phyloP scores from a whole-genome alignment of 2,329 filamentous ascomycete species.

The Pseudogymnoascus sp. region DNA sequence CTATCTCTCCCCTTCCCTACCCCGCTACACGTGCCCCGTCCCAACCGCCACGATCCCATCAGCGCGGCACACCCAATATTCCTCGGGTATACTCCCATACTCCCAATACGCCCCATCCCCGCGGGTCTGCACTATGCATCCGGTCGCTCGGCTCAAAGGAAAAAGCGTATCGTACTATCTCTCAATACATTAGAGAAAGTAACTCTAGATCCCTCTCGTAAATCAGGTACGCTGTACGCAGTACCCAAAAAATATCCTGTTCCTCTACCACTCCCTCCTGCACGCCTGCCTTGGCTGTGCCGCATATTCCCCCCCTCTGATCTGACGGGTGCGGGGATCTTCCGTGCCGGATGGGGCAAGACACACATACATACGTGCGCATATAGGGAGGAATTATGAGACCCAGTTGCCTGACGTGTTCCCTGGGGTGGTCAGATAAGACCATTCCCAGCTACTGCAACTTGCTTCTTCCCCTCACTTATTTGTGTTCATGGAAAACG shows the following conservation, averaged over 20 bases:
- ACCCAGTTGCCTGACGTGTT: background rate
- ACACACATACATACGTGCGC: background rate
- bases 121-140: background rate
- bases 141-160: background rate
- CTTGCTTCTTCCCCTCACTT: background rate
- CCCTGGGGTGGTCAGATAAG: background rate
- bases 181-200: background rate
- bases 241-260: background rate
- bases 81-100: background rate
- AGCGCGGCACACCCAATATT: background rate
- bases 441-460: background rate
- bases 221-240: background rate
- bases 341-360: background rate
- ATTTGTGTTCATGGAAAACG: too few species aligned
- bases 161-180: too few species aligned
- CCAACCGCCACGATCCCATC: background rate
- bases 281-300: background rate
- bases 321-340: background rate
- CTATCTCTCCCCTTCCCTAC: background rate
- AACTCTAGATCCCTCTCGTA: background rate
- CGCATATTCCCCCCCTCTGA: background rate
- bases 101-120: background rate
- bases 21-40: background rate
- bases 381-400: background rate
- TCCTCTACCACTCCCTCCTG: background rate